A percentile compares a stretch with the other conserved stretches of the same genome.
These are phyloP conservation scores for Eutypella sp. DNA, from an alignment of 2,329 filamentous ascomycete species.

Conservation along the genomic window DNA sequence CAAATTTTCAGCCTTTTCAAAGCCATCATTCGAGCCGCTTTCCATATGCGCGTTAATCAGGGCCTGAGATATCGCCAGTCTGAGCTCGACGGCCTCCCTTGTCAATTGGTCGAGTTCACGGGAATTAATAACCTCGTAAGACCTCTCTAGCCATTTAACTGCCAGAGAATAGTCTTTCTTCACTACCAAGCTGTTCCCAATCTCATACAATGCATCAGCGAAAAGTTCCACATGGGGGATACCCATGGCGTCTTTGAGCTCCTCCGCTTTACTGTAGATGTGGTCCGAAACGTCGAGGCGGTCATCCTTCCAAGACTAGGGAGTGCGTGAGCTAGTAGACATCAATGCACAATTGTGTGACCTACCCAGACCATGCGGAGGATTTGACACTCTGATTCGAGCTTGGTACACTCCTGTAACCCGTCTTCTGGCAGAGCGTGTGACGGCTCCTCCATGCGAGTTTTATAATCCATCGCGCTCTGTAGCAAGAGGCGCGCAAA, in stretches of 20 bases:
- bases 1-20: slow-evolving; percentile 50
- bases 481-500: slow-evolving; percentile 59
- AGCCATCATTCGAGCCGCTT: slow-evolving; percentile 36
- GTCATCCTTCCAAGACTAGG: slow-evolving; percentile 68
- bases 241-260: slow-evolving; percentile 36
- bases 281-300: slow-evolving; percentile 73
- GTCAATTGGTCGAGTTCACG: slow-evolving; percentile 53
- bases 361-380: slow-evolving; percentile 63
- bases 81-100: slow-evolving; percentile 57
- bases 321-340: slow-evolving; percentile 7
- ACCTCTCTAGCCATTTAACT: slow-evolving; percentile 68
- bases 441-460: slow-evolving; percentile 29
- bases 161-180: slow-evolving; percentile 52
- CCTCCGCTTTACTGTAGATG: slow-evolving; percentile 60
- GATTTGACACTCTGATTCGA: slow-evolving; percentile 59
- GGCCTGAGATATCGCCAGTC: slow-evolving; percentile 60
- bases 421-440: slow-evolving; percentile 25
- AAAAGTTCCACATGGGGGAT: slow-evolving; percentile 53
- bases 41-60: slow-evolving; percentile 52
- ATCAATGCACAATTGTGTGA: slow-evolving; percentile 8
- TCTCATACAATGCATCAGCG: slow-evolving; percentile 64
- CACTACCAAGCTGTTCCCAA: slow-evolving; percentile 57
- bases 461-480: slow-evolving; percentile 55
- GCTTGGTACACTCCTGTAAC: slow-evolving; percentile 23
- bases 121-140: slow-evolving; percentile 52